Percentiles rank a stretch among this genome's conserved stretches.
phyloP scores from a whole-genome alignment of 2,329 filamentous ascomycete species.

The Fusarium vanettenii region DNA sequence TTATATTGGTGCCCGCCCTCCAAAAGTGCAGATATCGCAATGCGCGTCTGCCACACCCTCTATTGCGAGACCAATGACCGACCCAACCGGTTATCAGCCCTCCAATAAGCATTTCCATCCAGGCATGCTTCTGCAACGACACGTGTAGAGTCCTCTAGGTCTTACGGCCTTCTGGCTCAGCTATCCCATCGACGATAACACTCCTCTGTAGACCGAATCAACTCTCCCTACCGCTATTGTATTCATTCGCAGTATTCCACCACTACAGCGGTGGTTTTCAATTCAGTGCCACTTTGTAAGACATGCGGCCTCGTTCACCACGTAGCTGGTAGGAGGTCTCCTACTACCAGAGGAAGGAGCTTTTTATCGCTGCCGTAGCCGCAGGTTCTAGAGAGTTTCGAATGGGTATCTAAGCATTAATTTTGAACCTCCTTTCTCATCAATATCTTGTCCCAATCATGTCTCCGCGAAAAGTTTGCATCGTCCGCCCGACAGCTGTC shows the following conservation, averaged over 20 bases:
- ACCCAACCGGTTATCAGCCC: conserved; percentile 1
- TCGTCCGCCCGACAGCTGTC: neutral
- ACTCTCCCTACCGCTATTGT: too few species aligned
- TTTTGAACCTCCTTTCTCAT: neutral
- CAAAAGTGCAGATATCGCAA: neutral
- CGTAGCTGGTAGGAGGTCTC: fast-evolving
- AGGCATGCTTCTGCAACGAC: conserved; percentile 11
- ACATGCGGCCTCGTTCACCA: neutral
- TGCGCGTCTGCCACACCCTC: neutral
- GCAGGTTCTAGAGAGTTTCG: neutral
- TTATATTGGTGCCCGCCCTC: conserved; percentile 4
- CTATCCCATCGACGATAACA: too few species aligned
- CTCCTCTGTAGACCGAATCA: too few species aligned
- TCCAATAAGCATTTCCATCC: conserved; percentile 18
- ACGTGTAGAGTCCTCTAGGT: conserved; percentile 6
- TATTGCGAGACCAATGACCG: neutral
- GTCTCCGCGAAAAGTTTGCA: neutral
- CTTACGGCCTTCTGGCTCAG: too few species aligned
- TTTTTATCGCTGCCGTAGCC: neutral
- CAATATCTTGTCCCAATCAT: neutral
- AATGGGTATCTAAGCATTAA: neutral
- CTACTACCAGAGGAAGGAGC: neutral
- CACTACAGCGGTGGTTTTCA: neutral
- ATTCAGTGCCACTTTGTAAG: neutral
- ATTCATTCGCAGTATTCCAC: neutral